Evolutionary conservation across 2,329 filamentous ascomycete species (phyloP), one percentile per base, ranked within the genome.

Genomic region (Zalaria sp.): DNA sequence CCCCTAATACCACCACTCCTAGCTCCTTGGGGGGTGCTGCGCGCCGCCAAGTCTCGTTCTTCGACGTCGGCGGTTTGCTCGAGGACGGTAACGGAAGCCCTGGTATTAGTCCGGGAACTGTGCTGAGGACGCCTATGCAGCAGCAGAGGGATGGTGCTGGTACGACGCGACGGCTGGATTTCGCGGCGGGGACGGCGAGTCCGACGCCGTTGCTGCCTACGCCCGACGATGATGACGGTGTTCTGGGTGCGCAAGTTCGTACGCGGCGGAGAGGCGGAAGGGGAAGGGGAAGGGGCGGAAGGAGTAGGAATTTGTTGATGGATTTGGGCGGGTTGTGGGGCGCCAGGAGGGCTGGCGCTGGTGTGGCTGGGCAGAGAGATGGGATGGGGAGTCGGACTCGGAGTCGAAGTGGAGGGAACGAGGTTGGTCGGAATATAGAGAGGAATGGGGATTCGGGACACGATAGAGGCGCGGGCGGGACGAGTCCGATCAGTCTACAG

Each of bases 51-150:
- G 75, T 91, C 4, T 85, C 83, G 0, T 89, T 94, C 58, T 87
- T 89, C 52, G 88, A 94, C 50, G 80, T 87, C 1, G 86, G 86
- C 25, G 84, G 83, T 0, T 63, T 93, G 0, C 64, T 93, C 0
- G 76, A 80, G 4, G 69, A 68, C 11, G 69, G 70, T 48, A 61
- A 57, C 35, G 44, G 32, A 40, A 29, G 45, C 44, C 6, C 31
- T 8, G n/a, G 35, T 1, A 39, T 38, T 5, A 18, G 28, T 29
- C 35, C 10, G 11, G 4, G 4, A 26, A 31, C 5, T 4, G 48
- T 57, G 2, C 42, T 53, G 5, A 51, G 50, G 1, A 54, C 55
- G 2, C n/a, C 29, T 18, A 18, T 18, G 18, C 18, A 18, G 18
- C 18, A 18, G 18, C 18, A 18, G 18, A 18, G 18, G 18, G 18